A percentile compares a stretch with the other conserved stretches of the same genome.
These are phyloP conservation scores for Drosera capensis DNA, from an alignment of 148 eudicot species.

Conservation along the genomic window DNA sequence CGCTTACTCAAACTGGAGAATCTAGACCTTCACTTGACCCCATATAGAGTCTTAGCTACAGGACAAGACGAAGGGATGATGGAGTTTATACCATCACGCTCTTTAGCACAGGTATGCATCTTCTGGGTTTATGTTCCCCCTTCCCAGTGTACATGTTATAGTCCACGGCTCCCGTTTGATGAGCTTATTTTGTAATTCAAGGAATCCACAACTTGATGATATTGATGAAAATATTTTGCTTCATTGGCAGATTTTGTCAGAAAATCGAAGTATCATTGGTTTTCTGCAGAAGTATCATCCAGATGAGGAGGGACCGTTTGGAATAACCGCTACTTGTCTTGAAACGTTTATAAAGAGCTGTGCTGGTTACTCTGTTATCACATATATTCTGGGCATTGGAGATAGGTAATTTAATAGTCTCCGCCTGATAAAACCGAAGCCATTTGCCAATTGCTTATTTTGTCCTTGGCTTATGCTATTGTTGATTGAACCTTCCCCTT, in stretches of 20 bases:
- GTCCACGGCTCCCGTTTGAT: too few relatives aligned
- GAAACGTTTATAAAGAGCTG: conserved; percentile 97
- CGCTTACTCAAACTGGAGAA: conserved; percentile 90
- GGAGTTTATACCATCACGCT: conserved; percentile 90
- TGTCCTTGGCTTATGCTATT: too few relatives aligned
- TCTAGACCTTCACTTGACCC: conserved; percentile 90
- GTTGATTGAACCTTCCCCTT: too few relatives aligned
- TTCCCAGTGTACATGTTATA: too few relatives aligned
- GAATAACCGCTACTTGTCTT: conserved; percentile 88
- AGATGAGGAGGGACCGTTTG: conserved; percentile 88
- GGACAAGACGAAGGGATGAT: conserved; percentile 98
- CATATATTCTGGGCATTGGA: conserved; percentile 92
- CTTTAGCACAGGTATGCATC: conserved; percentile 75
- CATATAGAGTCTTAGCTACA: conserved; percentile 91
- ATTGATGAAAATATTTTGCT: conserved; percentile 5
- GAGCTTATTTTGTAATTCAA: neutral
- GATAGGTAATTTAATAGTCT: conserved; percentile 48
- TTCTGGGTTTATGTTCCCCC: too few relatives aligned
- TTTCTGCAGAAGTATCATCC: conserved; percentile 94
- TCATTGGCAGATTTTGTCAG: conserved; percentile 70
- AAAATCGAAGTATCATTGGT: conserved; percentile 78
- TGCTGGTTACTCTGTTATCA: conserved; percentile 96
- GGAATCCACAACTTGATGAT: neutral
- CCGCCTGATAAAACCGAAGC: neutral
- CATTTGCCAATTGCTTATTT: too few relatives aligned